Base-by-base conservation (phyloP, 768 basidiomycete species). In the Tulasnella sp. region DNA sequence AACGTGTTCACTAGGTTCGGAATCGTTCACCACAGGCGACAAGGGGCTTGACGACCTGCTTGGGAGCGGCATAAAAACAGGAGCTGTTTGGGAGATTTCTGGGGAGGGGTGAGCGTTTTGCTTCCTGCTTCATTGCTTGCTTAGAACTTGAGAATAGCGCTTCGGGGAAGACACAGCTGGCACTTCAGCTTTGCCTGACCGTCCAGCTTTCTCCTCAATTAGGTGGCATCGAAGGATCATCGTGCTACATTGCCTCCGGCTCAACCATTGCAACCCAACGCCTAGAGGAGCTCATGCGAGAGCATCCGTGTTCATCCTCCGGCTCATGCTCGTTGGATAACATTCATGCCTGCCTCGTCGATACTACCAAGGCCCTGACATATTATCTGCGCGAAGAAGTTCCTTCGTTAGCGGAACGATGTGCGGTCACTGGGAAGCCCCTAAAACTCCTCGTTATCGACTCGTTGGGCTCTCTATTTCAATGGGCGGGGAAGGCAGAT, bases 81-180 rank as follows among this genome's bases (percentile, higher is more conserved):
- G 94, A 1, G 92, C 92, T 89, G 81, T 98, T 3, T 97, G 94
- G 90, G 96, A 98, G 82, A 86, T 97, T 56, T 91, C 89, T 18
- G 96, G 96, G 38, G 94, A 97, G 88, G 94, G 95, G 96, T 96
- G 84, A 80, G 86, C 83, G 34, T 44, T 19, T 42, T 19, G 24
- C 27, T 46, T 12, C 34, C 19, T 31, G 31, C 36, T n/a, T 14
- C n/a, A 4, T 38, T 16, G 21, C 21, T 48, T 74, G 16, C 44
- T 76, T 27, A 27, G 75, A 78, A 68, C 58, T 39, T 10, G 31
- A 38, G 42, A 72, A 72, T 84, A 99, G 98, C 84, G 92, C 96
- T 34, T 91, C 97, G 38, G 98, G 98, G 52, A 99, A 99, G 86
- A 96, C 96, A 0, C 96, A 99, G 82, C 85, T 99, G 6, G 94